Conservation (phyloP, 2,329 filamentous ascomycete genomes). For the Fusarium palustre region DNA sequence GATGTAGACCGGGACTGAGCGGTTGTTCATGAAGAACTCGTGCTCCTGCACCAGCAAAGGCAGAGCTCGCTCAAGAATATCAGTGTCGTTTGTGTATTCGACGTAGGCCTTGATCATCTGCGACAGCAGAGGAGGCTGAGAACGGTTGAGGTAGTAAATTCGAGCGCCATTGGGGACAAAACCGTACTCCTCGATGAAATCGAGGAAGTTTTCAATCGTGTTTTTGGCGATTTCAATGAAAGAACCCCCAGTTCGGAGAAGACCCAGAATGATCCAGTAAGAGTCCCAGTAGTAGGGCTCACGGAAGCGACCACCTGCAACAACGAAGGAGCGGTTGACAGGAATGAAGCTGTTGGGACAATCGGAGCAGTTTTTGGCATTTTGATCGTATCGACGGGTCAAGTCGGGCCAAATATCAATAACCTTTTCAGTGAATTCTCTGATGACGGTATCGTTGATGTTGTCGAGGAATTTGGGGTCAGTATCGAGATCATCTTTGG, state of each 20-base stretch:
- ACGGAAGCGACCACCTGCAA: constrained; percentile 76
- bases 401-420: constrained; percentile 77
- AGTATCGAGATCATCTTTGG: constrained; percentile 63
- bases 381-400: constrained; percentile 68
- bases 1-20: constrained; percentile 64
- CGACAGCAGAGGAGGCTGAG: constrained; percentile 73
- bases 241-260: constrained; percentile 72
- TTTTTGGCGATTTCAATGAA: constrained; percentile 73
- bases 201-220: constrained; percentile 77
- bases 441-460: constrained; percentile 68
- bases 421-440: constrained; percentile 71
- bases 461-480: constrained; percentile 68
- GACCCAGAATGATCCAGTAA: constrained; percentile 75
- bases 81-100: constrained; percentile 72
- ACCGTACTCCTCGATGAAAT: constrained; percentile 72
- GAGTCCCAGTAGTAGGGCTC: constrained; percentile 80
- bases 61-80: constrained; percentile 69
- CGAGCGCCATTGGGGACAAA: constrained; percentile 77
- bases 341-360: constrained; percentile 75
- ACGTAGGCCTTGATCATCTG: constrained; percentile 75
- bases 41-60: constrained; percentile 73
- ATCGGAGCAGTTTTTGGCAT: constrained; percentile 64
- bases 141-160: constrained; percentile 75
- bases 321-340: constrained; percentile 75
- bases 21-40: constrained; percentile 71